Evolutionary conservation across 78 protist species (phyloP).

Genomic region (Acrasis kona): DNA sequence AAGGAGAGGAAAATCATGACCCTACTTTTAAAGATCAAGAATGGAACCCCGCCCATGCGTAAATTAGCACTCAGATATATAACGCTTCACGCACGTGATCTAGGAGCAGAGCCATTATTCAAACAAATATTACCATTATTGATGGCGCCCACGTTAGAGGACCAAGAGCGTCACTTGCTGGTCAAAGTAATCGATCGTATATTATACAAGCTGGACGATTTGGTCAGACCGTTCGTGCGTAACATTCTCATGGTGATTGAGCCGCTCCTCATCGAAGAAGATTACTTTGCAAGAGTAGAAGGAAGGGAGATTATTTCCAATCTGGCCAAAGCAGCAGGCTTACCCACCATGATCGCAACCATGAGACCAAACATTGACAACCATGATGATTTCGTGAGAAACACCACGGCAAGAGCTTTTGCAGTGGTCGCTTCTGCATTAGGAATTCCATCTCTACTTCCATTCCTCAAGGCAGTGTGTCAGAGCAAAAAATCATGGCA

Average conservation of each 20-base stretch:
- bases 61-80: constrained; percentile 86
- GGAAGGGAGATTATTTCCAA: constrained; percentile 96
- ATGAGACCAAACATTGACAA: constrained; percentile 95
- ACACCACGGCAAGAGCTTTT: constrained; percentile 97
- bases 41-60: constrained; percentile 97
- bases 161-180: constrained; percentile 96
- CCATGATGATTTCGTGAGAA: constrained; percentile 91
- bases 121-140: constrained; percentile 89
- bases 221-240: constrained; percentile 81
- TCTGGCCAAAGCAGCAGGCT: constrained; percentile 97
- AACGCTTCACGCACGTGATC: constrained; percentile 91
- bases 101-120: constrained; percentile 94
- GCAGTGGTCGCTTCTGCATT: constrained; percentile 96
- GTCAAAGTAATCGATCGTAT: constrained; percentile 96
- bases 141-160: constrained; percentile 90
- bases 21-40: constrained; percentile 85
- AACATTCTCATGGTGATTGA: constrained; percentile 91
- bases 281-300: constrained; percentile 92
- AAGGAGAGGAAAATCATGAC: constrained; percentile 87
- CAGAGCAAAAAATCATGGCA: constrained; percentile 86
- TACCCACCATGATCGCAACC: constrained; percentile 92
- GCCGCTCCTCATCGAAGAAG: constrained; percentile 95
- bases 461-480: constrained; percentile 96
- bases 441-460: constrained; percentile 89
- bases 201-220: constrained; percentile 89